phyloP scores from a whole-genome alignment of 2,329 filamentous ascomycete species.

The Aspergillus terreus region DNA sequence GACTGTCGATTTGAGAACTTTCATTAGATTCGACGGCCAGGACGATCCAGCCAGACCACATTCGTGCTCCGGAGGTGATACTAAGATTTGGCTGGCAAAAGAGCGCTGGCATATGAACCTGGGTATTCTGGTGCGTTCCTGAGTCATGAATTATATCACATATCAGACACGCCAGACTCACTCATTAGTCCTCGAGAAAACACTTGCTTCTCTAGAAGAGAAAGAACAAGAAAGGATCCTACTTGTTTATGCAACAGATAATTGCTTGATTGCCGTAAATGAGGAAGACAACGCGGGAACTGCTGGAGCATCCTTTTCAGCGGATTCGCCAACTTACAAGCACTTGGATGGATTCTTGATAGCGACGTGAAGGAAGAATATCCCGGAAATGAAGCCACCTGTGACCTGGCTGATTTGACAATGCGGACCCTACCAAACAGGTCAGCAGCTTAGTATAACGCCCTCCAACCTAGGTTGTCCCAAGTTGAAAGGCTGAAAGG shows the following conservation, averaged over 20 bases:
- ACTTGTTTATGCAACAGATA: slow-evolving; percentile 25
- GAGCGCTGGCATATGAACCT: slow-evolving; percentile 37
- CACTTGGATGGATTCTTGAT: no score
- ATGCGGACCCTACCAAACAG: no score
- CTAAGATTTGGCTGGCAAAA: slow-evolving; percentile 31
- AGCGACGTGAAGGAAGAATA: no score
- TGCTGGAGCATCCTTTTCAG: slow-evolving; percentile 30
- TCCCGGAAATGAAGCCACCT: no score
- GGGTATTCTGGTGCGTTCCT: slow-evolving; percentile 24
- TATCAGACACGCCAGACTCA: slow-evolving; percentile 3
- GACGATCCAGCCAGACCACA: slow-evolving; percentile 38
- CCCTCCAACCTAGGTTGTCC: no score
- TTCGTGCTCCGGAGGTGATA: slow-evolving; percentile 34
- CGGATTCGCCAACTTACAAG: background rate
- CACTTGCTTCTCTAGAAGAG: slow-evolving; percentile 16
- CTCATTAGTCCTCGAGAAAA: slow-evolving; percentile 14
- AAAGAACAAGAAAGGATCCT: slow-evolving; percentile 23
- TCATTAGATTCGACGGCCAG: slow-evolving; percentile 8
- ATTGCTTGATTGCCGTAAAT: slow-evolving; percentile 26
- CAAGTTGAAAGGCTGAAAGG: no score
- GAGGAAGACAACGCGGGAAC: slow-evolving; percentile 25
- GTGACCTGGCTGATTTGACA: no score
- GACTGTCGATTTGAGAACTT: slow-evolving; percentile 31
- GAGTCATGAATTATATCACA: background rate
- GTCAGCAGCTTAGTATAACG: no score